A percentile compares a stretch with the other conserved stretches of the same genome.
These are phyloP conservation scores for Leptographium wingfieldii DNA, from an alignment of 2,329 filamentous ascomycete species.

Conservation along the genomic window DNA sequence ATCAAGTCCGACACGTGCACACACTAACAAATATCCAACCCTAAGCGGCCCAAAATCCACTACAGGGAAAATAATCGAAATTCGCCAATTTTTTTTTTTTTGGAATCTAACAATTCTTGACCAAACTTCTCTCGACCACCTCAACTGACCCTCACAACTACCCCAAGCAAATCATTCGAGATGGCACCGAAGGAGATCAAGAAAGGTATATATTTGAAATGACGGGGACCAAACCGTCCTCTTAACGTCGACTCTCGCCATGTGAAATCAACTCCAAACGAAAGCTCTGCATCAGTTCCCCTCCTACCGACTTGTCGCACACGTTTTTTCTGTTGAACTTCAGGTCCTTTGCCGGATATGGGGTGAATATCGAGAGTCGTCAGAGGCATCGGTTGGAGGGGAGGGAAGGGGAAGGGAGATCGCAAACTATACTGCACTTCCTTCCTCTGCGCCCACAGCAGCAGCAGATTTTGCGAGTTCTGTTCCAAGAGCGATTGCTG, in stretches of 20 bases:
- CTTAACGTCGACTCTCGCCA: neutral
- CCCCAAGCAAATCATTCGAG: slow-evolving; percentile 15
- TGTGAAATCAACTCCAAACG: slow-evolving; percentile 3
- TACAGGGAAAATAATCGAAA: slow-evolving; percentile 2
- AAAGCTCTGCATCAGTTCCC: slow-evolving; percentile 2
- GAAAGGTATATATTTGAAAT: slow-evolving; percentile 23
- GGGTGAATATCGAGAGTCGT: neutral
- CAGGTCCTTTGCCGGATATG: neutral
- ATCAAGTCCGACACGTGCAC: neutral
- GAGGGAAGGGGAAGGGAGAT: neutral
- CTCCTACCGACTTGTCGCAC: neutral
- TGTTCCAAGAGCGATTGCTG: slow-evolving; percentile 57
- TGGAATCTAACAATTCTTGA: neutral
- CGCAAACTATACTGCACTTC: neutral
- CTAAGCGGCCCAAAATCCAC: slow-evolving; percentile 1
- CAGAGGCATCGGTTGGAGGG: neutral
- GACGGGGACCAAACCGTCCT: neutral
- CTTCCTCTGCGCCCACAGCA: slow-evolving; percentile 33
- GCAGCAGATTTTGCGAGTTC: slow-evolving; percentile 69
- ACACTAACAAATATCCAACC: neutral
- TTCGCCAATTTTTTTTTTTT: neutral
- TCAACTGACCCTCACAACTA: slow-evolving; percentile 4
- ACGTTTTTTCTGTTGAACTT: neutral
- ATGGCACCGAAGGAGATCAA: slow-evolving; percentile 27
- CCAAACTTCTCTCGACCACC: slow-evolving; percentile 4